Conservation (phyloP, 2,329 filamentous ascomycete genomes). For the Epichloe sibirici region DNA sequence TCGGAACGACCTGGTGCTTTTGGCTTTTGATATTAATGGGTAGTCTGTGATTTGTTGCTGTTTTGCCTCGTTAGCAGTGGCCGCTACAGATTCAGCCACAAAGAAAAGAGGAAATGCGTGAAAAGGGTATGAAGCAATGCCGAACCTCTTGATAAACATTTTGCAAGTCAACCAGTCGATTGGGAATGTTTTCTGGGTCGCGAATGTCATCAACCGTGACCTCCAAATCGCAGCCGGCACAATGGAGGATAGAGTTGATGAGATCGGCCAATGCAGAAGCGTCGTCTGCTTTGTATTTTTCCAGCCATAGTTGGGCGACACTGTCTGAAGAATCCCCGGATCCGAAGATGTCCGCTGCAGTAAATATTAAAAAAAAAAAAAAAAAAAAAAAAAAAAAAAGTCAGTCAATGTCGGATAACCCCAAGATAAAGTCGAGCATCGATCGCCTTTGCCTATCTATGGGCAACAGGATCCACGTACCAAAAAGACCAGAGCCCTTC, state of each 20-base stretch:
- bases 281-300: slow-evolving; percentile 42
- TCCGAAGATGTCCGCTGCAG: slow-evolving; percentile 48
- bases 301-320: slow-evolving; percentile 48
- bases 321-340: slow-evolving; percentile 44
- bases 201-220: slow-evolving; percentile 75
- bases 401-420: background rate
- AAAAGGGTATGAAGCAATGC: background rate
- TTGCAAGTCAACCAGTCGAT: slow-evolving; percentile 72
- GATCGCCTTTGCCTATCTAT: background rate
- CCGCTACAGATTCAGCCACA: background rate
- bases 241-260: slow-evolving; percentile 54
- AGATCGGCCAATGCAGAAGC: slow-evolving; percentile 46
- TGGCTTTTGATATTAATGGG: slow-evolving; percentile 73
- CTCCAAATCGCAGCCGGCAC: slow-evolving; percentile 69
- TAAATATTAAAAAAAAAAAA: slow-evolving; percentile 10
- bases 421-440: background rate
- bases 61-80: slow-evolving; percentile 15
- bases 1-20: slow-evolving; percentile 66
- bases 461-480: slow-evolving; percentile 23
- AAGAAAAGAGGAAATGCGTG: background rate
- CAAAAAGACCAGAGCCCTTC: slow-evolving; percentile 42
- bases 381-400: slow-evolving; percentile 7
- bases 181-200: slow-evolving; percentile 77
- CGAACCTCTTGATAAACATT: slow-evolving; percentile 70
- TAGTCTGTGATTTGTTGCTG: slow-evolving; percentile 77